A percentile compares a stretch with the other conserved stretches of the same genome.
Conservation (phyloP, 2,329 filamentous ascomycete species). For the Aspergillus fischeri region DNA sequence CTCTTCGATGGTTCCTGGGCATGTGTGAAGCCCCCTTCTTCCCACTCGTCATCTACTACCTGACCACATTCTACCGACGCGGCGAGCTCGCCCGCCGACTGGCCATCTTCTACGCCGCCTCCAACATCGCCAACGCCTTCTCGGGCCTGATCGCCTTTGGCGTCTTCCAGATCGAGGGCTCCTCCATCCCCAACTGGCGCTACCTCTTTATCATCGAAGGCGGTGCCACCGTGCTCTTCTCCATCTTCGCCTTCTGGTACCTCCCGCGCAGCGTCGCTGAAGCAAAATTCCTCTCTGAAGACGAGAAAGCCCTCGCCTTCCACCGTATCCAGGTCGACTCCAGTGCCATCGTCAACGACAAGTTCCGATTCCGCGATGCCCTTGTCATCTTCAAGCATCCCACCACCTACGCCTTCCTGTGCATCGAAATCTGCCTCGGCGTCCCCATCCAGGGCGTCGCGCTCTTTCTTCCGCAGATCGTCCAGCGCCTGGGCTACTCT, state of each 20-base stretch:
- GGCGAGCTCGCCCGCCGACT: slow-evolving; percentile 67
- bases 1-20: slow-evolving; percentile 65
- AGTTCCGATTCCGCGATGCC: slow-evolving; percentile 51
- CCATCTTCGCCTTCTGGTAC: slow-evolving; percentile 64
- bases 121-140: slow-evolving; percentile 68
- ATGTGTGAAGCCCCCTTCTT: slow-evolving; percentile 67
- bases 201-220: slow-evolving; percentile 58
- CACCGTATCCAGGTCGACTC: slow-evolving; percentile 73
- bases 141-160: slow-evolving; percentile 57
- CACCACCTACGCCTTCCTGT: slow-evolving; percentile 51
- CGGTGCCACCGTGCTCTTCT: slow-evolving; percentile 55
- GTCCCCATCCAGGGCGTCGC: slow-evolving; percentile 56
- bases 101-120: slow-evolving; percentile 71
- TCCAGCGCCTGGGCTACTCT: slow-evolving; percentile 49
- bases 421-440: slow-evolving; percentile 57
- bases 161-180: slow-evolving; percentile 55
- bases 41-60: slow-evolving; percentile 63
- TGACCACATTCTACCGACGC: slow-evolving; percentile 65
- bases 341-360: slow-evolving; percentile 59
- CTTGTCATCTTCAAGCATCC: slow-evolving; percentile 52
- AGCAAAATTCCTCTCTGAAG: slow-evolving; percentile 61
- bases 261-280: slow-evolving; percentile 62
- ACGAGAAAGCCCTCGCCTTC: slow-evolving; percentile 65
- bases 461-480: slow-evolving; percentile 58
- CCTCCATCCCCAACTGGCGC: slow-evolving; percentile 48